Evolutionary conservation across 768 basidiomycete genomes (phyloP).

Genomic region (Mycena haematopus): DNA sequence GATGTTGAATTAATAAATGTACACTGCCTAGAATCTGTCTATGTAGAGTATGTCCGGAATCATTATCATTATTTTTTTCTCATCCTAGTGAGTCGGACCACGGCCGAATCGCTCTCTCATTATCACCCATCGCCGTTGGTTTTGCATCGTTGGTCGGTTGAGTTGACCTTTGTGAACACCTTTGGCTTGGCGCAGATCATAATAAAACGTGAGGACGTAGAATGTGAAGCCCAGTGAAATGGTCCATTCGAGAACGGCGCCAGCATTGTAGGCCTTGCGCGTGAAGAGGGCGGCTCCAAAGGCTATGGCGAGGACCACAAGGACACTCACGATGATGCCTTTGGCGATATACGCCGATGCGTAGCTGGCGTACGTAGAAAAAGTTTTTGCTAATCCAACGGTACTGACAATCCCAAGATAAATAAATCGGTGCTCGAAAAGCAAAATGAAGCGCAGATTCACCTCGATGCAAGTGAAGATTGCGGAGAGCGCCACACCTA

Average conservation of each 20-base stretch:
- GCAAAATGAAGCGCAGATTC: conserved; percentile 11
- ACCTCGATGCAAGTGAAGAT: conserved; percentile 79
- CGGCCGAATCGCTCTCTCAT: conserved; percentile 14
- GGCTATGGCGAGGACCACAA: conserved; percentile 67
- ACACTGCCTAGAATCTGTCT: conserved; percentile 3
- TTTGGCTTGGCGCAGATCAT: conserved; percentile 70
- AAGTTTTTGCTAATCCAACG: conserved; percentile 71
- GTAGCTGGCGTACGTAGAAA: conserved; percentile 48
- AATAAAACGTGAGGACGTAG: conserved; percentile 75
- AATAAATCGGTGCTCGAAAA: neutral
- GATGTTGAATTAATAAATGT: conserved; percentile 40
- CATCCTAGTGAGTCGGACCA: conserved; percentile 29
- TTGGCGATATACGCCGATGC: conserved; percentile 65
- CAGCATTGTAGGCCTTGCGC: conserved; percentile 46
- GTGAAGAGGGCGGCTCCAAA: conserved; percentile 62
- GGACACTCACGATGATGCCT: conserved; percentile 59
- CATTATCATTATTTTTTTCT: conserved; percentile 27
- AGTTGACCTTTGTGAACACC: conserved; percentile 57
- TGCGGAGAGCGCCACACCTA: conserved; percentile 74
- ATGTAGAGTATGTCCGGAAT: neutral
- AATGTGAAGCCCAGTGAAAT: conserved; percentile 77
- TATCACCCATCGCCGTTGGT: conserved; percentile 12
- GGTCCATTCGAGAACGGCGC: conserved; percentile 76
- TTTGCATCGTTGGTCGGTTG: conserved; percentile 37
- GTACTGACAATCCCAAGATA: conserved; percentile 47